phyloP scores from a whole-genome alignment of 331 rosid species.

The Malus hybrid region DNA sequence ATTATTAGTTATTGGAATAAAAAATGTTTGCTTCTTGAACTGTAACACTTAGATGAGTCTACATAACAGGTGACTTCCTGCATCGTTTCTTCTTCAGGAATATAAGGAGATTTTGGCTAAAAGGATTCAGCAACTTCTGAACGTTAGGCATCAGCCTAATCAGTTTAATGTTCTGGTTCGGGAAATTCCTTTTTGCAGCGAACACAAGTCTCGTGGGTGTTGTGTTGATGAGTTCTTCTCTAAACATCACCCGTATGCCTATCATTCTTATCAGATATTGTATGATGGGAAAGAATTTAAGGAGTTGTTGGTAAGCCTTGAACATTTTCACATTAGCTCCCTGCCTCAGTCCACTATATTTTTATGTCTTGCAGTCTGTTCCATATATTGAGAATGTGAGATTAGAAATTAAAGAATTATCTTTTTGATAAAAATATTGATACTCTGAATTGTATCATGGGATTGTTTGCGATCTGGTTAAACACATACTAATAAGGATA shows the following conservation, averaged over 20 bases:
- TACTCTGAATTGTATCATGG: neutral
- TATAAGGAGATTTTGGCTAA: slow-evolving; percentile 57
- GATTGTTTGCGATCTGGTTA: too few relatives aligned
- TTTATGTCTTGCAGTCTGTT: neutral
- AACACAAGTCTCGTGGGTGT: slow-evolving; percentile 63
- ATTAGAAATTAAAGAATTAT: neutral
- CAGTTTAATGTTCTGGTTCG: slow-evolving; percentile 73
- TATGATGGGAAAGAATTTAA: slow-evolving; percentile 53
- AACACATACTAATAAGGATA: neutral
- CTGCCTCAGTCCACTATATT: neutral
- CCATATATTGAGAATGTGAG: neutral
- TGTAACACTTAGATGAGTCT: slow-evolving; percentile 11
- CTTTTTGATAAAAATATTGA: too few relatives aligned
- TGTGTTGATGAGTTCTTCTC: slow-evolving; percentile 71
- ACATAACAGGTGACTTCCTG: slow-evolving; percentile 15
- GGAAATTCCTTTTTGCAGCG: slow-evolving; percentile 65
- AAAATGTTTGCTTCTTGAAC: slow-evolving; percentile 7
- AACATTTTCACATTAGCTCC: neutral
- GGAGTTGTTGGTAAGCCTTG: slow-evolving; percentile 47
- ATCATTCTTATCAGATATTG: slow-evolving; percentile 58
- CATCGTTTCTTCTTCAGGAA: slow-evolving; percentile 51
- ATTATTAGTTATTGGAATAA: neutral
- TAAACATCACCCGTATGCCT: slow-evolving; percentile 53
- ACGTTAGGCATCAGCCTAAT: slow-evolving; percentile 56
- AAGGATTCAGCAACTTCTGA: slow-evolving; percentile 58